Conservation (phyloP, 768 basidiomycete genomes). For the Rhodotorula paludigena region DNA sequence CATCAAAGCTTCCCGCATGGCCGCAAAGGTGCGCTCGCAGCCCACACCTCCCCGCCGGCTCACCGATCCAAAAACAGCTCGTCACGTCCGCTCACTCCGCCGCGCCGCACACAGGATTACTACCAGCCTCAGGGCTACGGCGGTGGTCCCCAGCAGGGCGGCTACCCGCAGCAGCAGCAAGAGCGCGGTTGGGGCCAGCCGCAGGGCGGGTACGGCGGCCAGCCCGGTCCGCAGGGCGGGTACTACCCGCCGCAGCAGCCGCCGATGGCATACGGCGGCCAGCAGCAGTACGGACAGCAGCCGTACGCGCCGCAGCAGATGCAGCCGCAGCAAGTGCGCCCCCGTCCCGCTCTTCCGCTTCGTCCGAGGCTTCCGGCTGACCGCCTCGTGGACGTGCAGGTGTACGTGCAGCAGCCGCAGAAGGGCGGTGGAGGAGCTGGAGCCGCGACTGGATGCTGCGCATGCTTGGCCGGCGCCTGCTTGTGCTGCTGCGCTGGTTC, state of each 20-base stretch:
- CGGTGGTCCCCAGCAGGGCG: neutral
- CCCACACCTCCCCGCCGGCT: neutral
- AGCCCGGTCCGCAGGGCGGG: neutral
- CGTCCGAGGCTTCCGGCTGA: neutral
- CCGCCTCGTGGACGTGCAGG: too few relatives aligned
- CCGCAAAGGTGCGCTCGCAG: neutral
- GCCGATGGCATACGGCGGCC: constrained; percentile 18
- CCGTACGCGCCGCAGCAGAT: constrained; percentile 7
- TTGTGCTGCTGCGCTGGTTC: constrained; percentile 25
- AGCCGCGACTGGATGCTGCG: constrained; percentile 23
- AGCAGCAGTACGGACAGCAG: too few relatives aligned
- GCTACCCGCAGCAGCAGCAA: constrained; percentile 19
- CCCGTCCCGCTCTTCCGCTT: neutral
- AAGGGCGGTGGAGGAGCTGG: constrained; percentile 18
- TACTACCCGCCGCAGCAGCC: constrained; percentile 16
- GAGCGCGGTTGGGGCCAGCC: too few relatives aligned
- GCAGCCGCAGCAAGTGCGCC: constrained; percentile 1
- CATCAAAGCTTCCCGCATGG: neutral
- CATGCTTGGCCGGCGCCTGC: constrained; percentile 26
- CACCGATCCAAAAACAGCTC: neutral
- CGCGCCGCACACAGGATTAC: neutral
- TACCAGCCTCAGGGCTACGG: constrained; percentile 13
- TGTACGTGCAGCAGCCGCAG: constrained; percentile 31
- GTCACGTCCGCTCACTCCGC: neutral
- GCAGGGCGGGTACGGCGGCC: neutral